Evolutionary conservation across 208 protist genomes (phyloP).

Genomic region (Acanthamoeba divionensis): DNA sequence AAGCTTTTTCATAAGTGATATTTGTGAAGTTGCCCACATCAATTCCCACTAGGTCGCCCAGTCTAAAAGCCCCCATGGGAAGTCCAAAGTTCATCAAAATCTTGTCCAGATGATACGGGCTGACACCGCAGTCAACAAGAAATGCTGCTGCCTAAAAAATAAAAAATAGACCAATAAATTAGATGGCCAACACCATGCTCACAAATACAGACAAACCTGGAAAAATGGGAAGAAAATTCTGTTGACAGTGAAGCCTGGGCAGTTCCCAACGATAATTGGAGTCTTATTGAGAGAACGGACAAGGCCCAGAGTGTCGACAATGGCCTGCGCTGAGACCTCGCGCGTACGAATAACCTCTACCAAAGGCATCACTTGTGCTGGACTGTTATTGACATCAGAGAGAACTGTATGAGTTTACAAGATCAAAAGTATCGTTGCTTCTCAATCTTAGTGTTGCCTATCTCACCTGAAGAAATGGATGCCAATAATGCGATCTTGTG

Average conservation of each 20-base stretch:
- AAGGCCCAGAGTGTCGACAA: conserved; percentile 73
- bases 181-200: too few relatives aligned
- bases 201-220: too few relatives aligned
- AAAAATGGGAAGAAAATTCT: conserved; percentile 80
- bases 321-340: conserved; percentile 63
- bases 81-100: conserved; percentile 82
- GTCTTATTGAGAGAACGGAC: conserved; percentile 80
- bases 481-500: conserved; percentile 79
- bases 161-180: too few relatives aligned
- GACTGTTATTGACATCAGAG: conserved; percentile 66
- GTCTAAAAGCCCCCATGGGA: conserved; percentile 80
- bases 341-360: conserved; percentile 79
- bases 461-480: conserved; percentile 80
- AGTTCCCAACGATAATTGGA: conserved; percentile 79
- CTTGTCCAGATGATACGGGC: conserved; percentile 83
- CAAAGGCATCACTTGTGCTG: conserved; percentile 83
- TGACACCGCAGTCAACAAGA: conserved; percentile 85
- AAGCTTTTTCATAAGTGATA: conserved; percentile 6
- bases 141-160: conserved; percentile 83
- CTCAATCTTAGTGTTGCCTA: neutral
- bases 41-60: conserved; percentile 86
- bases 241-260: conserved; percentile 80
- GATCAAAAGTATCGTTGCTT: neutral
- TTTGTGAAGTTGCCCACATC: conserved; percentile 71
- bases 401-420: neutral